These are phyloP conservation scores for Mycena pura DNA, from an alignment of 768 basidiomycete species.

Conservation along the genomic window DNA sequence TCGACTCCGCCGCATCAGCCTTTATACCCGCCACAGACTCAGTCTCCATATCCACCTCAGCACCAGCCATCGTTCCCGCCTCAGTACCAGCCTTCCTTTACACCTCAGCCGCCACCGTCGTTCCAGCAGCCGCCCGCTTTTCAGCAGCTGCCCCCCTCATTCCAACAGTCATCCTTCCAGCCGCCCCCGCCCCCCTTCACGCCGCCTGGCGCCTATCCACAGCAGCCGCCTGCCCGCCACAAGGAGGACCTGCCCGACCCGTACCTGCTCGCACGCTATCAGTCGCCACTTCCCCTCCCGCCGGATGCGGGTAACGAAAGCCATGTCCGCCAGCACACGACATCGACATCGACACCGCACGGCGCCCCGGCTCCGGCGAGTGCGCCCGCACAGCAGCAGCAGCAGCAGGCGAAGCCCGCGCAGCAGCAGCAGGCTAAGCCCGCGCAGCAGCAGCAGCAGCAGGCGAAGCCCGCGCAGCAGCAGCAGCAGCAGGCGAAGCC, in stretches of 20 bases:
- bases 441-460: too few species aligned
- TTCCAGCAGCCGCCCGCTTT: conserved; percentile 20
- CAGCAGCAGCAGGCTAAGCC: too few species aligned
- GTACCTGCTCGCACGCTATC: conserved; percentile 55
- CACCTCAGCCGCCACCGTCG: conserved; percentile 21
- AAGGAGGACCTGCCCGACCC: conserved; percentile 45
- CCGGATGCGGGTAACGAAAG: conserved; percentile 35
- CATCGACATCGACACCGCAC: too few species aligned
- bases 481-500: too few species aligned
- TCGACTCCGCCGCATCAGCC: conserved; percentile 10
- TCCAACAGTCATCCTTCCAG: conserved; percentile 21
- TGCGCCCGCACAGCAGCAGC: too few species aligned
- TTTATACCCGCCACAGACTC: conserved; percentile 24
- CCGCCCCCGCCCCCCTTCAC: conserved; percentile 25
- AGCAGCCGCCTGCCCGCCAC: conserved; percentile 27
- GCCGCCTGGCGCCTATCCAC: conserved; percentile 1
- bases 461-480: too few species aligned
- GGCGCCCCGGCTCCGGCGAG: too few species aligned
- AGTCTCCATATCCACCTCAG: conserved; percentile 13
- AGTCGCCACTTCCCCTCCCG: conserved; percentile 63
- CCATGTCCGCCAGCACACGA: background rate
- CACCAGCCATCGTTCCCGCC: conserved; percentile 23
- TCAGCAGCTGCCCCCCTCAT: conserved; percentile 22
- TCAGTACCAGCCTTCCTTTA: conserved; percentile 25
- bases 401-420: too few species aligned